A percentile compares a stretch with the other conserved stretches of the same genome.
Conservation (phyloP, 2,329 filamentous ascomycete species). For the Fusarium sacchari region DNA sequence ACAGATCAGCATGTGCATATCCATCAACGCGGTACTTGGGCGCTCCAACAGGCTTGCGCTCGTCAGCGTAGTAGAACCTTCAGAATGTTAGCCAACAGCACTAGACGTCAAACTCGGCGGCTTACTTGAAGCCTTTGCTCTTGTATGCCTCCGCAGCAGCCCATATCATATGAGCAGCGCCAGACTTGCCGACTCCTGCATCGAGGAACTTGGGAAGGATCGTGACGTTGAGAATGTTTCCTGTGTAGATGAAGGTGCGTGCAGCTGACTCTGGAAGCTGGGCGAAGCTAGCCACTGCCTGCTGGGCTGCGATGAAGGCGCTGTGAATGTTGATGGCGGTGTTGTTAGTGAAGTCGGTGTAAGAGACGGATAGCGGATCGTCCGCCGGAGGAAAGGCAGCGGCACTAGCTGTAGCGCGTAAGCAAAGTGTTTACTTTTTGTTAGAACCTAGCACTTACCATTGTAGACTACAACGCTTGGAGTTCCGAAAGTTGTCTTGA, state of each 20-base stretch:
- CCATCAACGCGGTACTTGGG: slow-evolving; percentile 49
- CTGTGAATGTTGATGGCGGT: slow-evolving; percentile 16
- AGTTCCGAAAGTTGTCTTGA: slow-evolving; percentile 28
- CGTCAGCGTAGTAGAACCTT: slow-evolving; percentile 64
- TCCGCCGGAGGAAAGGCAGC: neutral
- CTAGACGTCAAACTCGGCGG: accelerated
- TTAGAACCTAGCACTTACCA: neutral
- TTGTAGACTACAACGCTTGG: slow-evolving; percentile 31
- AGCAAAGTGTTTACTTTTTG: too few species aligned
- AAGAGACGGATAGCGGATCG: slow-evolving; percentile 19
- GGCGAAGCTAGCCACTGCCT: slow-evolving; percentile 20
- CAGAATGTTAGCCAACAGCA: neutral
- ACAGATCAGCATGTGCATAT: slow-evolving; percentile 54
- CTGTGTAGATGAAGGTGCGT: slow-evolving; percentile 57
- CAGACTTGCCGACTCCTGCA: slow-evolving; percentile 54
- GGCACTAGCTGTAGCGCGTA: neutral
- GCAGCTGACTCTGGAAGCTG: slow-evolving; percentile 44
- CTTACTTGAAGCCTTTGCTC: slow-evolving; percentile 49
- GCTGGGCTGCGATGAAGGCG: slow-evolving; percentile 24
- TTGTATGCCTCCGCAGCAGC: slow-evolving; percentile 49
- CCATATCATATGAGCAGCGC: slow-evolving; percentile 43
- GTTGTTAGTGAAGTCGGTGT: slow-evolving; percentile 19
- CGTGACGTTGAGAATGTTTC: slow-evolving; percentile 52
- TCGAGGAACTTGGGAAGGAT: slow-evolving; percentile 48
- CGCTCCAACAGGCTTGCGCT: slow-evolving; percentile 55